Percentiles rank a stretch among this genome's conserved stretches.
phyloP scores from a whole-genome alignment of 176 grass and related monocot species.

The Avena eriantha region DNA sequence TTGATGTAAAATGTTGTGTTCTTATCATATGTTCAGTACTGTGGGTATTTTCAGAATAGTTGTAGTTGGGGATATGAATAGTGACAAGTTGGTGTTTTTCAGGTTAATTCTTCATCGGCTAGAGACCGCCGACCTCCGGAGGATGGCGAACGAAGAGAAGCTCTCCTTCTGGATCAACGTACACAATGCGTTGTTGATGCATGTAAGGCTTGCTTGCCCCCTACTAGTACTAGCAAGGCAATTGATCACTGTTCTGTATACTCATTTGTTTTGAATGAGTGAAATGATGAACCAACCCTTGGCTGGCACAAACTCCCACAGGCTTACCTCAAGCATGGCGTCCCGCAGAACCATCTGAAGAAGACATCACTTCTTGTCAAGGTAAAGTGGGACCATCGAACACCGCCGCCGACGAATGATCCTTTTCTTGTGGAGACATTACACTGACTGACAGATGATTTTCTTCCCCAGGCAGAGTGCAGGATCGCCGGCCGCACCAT shows the following conservation, averaged over 20 bases:
- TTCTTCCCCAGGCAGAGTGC: slow-evolving; percentile 66
- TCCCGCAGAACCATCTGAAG: slow-evolving; percentile 82
- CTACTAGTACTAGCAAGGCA: background rate
- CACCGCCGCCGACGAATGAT: background rate
- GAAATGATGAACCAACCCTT: slow-evolving; percentile 25
- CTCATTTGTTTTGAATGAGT: slow-evolving; percentile 11
- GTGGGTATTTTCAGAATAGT: background rate
- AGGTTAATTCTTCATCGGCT: slow-evolving; percentile 71
- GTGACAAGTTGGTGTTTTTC: slow-evolving; percentile 35
- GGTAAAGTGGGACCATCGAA: slow-evolving; percentile 61
- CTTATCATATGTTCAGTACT: slow-evolving; percentile 2
- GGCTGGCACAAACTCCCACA: slow-evolving; percentile 48
- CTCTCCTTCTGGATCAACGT: slow-evolving; percentile 93
- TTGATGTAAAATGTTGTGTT: background rate
- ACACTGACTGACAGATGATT: slow-evolving; percentile 44
- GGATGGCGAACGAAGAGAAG: slow-evolving; percentile 81
- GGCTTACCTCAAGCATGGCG: slow-evolving; percentile 87
- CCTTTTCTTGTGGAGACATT: background rate
- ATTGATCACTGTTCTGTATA: background rate
- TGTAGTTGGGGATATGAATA: background rate
- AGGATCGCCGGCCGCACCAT: slow-evolving; percentile 66
- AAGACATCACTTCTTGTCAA: slow-evolving; percentile 87
- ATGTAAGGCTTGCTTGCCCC: slow-evolving; percentile 57
- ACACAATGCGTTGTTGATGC: slow-evolving; percentile 89
- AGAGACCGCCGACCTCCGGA: slow-evolving; percentile 72